Evolutionary conservation across 108 stramenopile genomes (phyloP), one percentile per base, ranked within the genome.

Genomic region (Tribonema minus): DNA sequence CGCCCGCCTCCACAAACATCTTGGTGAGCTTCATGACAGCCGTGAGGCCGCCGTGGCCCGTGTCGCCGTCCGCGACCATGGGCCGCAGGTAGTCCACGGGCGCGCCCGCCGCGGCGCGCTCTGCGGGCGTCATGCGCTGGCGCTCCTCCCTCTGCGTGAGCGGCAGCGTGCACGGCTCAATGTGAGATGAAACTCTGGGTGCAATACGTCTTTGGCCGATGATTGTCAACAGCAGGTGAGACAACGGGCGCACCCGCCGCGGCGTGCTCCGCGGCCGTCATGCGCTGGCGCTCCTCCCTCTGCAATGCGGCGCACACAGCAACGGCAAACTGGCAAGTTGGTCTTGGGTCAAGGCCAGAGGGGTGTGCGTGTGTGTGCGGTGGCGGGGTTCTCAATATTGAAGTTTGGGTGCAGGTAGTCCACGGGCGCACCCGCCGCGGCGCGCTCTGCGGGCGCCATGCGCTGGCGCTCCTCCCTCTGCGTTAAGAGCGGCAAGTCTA

Each of bases 21-120:
- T 95, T 95, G 37, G 91, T 92, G 4, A 95, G 84, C 77, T 97
- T 95, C 94, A 95, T 95, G 38, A 97, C 94, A 5, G 96, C 94
- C 30, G 88, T 90, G 60, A 95, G 82, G 25, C 88, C 88, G 7
- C 88, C 88, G 70, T 87, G 87, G 29, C 96, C 96, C 29, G 96
- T 97, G 80, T 97, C 96, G 3, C 92, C 96, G 76, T 97, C 96
- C 1, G 94, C 96, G 26, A 97, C 83, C 70, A 97, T 89, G 15
- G 96, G 96, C n/a, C 86, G 87, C 62, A 97, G 84, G 86, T 92
- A 97, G 76, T 97, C 96, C 5, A 93, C 87, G 37, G 87, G 85
- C 28, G 86, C 84, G 32, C 87, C 88, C 15, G 40, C 29, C 15
- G 40, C 29, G 33, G 86, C 86, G 31, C 60, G 32, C 77, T 81